Percentiles rank a stretch among this genome's conserved stretches.
Conservation (phyloP, 2,329 filamentous ascomycete genomes). For the Diplodia seriata region DNA sequence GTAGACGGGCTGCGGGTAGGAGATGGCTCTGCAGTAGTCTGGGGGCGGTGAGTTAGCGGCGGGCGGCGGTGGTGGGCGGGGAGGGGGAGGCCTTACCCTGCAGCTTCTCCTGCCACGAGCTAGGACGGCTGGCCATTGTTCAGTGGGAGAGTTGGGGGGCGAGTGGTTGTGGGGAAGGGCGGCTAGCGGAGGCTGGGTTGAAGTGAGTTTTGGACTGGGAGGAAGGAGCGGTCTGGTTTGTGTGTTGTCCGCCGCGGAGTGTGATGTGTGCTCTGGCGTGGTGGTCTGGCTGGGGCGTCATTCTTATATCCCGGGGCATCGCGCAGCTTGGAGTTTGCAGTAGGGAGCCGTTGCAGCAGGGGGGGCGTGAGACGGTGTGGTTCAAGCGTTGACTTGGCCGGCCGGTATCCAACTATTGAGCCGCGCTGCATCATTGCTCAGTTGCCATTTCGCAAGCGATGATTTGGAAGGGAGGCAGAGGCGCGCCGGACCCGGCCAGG, state of each 20-base stretch:
- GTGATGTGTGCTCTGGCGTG: slow-evolving; percentile 35
- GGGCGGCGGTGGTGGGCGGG: not conserved
- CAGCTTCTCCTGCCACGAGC: slow-evolving; percentile 38
- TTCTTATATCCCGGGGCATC: slow-evolving; percentile 23
- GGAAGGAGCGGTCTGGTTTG: slow-evolving; percentile 24
- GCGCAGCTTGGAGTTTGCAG: slow-evolving; percentile 6
- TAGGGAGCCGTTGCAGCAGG: slow-evolving; percentile 25
- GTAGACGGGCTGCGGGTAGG: slow-evolving; percentile 41
- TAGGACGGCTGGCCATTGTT: slow-evolving; percentile 33
- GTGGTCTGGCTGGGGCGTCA: slow-evolving; percentile 29
- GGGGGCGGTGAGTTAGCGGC: slow-evolving; percentile 30
- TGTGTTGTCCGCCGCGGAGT: slow-evolving; percentile 22
- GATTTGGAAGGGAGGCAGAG: slow-evolving; percentile 31
- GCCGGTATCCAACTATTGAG: slow-evolving; percentile 32
- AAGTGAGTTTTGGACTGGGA: slow-evolving; percentile 23
- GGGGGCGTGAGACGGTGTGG: slow-evolving; percentile 32
- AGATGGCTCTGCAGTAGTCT: slow-evolving; percentile 44
- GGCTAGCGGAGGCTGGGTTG: slow-evolving; percentile 14
- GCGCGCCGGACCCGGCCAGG: slow-evolving; percentile 8
- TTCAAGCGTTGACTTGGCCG: slow-evolving; percentile 33
- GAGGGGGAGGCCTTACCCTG: slow-evolving; percentile 37
- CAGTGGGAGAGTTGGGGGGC: not conserved
- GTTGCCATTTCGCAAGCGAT: slow-evolving; percentile 14
- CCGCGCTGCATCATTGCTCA: slow-evolving; percentile 28
- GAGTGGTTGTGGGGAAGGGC: slow-evolving; percentile 25